Evolutionary conservation across 345 rosid species (phyloP), one percentile per base, ranked within the genome.

Genomic region (Toxicodendron radicans): DNA sequence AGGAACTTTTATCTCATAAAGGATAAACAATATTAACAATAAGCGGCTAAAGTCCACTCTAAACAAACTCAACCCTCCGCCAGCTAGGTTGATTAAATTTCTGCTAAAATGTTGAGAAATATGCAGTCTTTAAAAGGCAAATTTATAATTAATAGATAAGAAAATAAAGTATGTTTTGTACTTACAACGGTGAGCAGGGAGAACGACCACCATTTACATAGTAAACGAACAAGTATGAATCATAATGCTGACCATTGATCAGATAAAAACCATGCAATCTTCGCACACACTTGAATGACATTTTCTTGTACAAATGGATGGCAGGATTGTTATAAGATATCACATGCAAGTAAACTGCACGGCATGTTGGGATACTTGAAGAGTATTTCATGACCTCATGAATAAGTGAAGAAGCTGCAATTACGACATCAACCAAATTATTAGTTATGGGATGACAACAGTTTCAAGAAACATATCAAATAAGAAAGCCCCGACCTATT

Each of bases 271-370:
- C 92, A 32, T 82, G 92, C 82, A 91, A 79, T 72, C 83, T 81
- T 79, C 87, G 85, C n/a, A 93, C 79, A 75, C 91, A 89, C 82
- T 87, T 87, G 85, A 91, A 91, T 35, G 91, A 86, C 95, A 95
- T 91, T 86, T 91, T 95, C 80, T 86, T 83, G 85, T 95, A 95
- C 75, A 95, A 72, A 79, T 82, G 81, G 72, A 95, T 93, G 64
- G 99, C 99, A 11, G 98, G 86, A 78, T 80, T 87, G 79, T 93
- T 95, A 83, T 93, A 90, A 60, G 98, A 90, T 73, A 91, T 90
- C 72, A 95, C 99, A 69, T 95, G 99, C 91, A 95, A 83, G 84
- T 95, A 95, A 71, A 89, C 92, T 66, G 97, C 97, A 72, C 87
- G 87, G 65, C 98, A 90, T 32, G 84, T 79, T 20, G 87, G 85